phyloP scores from a whole-genome alignment of 345 rosid genomes.

The Pseudoturritis turrita region DNA sequence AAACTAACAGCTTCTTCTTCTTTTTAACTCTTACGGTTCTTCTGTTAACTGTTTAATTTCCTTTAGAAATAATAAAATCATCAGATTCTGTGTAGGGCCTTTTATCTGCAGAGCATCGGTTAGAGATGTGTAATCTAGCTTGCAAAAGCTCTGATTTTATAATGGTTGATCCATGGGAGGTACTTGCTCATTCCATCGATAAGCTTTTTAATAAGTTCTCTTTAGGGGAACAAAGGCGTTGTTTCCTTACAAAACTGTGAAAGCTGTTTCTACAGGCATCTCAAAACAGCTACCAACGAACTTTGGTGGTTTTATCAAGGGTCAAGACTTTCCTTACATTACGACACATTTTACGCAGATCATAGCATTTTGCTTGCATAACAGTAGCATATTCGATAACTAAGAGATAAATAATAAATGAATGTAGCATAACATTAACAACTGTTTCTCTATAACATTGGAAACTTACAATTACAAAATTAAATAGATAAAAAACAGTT shows the following conservation, averaged over 20 bases:
- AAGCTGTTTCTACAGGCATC: slow-evolving; percentile 51
- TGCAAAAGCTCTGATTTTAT: slow-evolving; percentile 72
- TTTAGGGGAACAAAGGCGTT: background rate
- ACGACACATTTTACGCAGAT: no score
- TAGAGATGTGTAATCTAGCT: slow-evolving; percentile 64
- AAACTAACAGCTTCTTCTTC: background rate
- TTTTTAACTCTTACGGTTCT: background rate
- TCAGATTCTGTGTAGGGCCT: slow-evolving; percentile 53
- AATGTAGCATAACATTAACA: no score
- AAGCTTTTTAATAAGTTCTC: background rate
- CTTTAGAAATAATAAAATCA: background rate
- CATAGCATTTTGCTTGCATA: no score
- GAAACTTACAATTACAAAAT: no score
- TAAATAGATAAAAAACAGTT: no score
- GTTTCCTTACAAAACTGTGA: slow-evolving; percentile 16
- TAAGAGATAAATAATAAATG: no score
- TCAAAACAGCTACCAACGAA: slow-evolving; percentile 65
- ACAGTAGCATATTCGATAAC: no score
- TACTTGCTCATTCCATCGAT: slow-evolving; percentile 14
- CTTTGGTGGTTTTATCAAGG: slow-evolving; percentile 57
- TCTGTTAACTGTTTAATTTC: background rate
- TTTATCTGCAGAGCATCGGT: slow-evolving; percentile 63
- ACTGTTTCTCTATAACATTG: no score
- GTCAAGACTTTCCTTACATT: slow-evolving; percentile 46
- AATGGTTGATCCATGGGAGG: slow-evolving; percentile 99